Evolutionary conservation across 805 yeast species (phyloP), one percentile per base, ranked within the genome.

Genomic region (Hanseniaspora guilliermondii): DNA sequence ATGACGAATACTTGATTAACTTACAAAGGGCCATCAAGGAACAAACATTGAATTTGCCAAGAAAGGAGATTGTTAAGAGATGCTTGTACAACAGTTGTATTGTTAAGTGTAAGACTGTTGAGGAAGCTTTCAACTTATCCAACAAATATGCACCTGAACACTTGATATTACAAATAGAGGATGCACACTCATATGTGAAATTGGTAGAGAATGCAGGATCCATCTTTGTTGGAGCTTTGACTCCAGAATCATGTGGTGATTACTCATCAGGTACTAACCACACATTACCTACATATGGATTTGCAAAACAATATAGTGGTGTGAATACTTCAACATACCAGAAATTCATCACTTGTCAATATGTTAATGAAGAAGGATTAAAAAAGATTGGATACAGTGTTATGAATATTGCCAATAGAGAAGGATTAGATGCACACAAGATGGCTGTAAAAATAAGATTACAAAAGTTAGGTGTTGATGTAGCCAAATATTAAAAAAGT

Each of bases 241-340:
- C 96, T 2, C 98, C 99, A 49, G 99, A 93, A 69, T 85, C 95
- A 2, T 89, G 97, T 68, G 99, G 99, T 65, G 99, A 93, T 72
- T 93, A 93, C 72, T 89, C 97, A 0, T 79, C 89, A 57, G 99
- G 99, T 67, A 93, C 99, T 5, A 93, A 93, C 76, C 99, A 93
- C 72, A 93, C 99, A 0, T 76, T 93, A 62, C 99, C 99, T 56
- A 93, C 99, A 0, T 93, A 93, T 65, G 99, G 99, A 49, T 93
- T 91, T 65, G 97, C 99, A 44, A 83, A 88, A 72, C 94, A 87
- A 78, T 93, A 93, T 72, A 83, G 94, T 60, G 99, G 99, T 58
- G 97, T 89, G 55, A 93, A 93, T 73, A 93, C 97, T 24, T 82
- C 88, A 49, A 88, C 97, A 0, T 93, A 87, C 80, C 94, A 86